Evolutionary conservation across 768 basidiomycete genomes (phyloP), one percentile per base, ranked within the genome.

Genomic region (Termitomyces sp.): DNA sequence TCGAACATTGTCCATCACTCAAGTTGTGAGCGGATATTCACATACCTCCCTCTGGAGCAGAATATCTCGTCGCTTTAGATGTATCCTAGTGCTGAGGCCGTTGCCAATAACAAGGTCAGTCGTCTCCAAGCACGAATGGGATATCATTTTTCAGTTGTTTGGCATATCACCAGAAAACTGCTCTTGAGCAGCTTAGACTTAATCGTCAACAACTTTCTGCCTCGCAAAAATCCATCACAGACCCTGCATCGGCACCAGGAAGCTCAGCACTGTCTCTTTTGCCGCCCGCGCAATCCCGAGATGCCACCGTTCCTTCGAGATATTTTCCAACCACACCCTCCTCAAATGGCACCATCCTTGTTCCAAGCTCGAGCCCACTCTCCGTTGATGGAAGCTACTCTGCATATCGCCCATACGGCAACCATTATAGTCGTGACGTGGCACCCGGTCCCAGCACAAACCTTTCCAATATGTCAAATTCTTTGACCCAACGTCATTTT

Each of bases 281-380:
- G 49, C 60, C 65, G 56, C 83, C 77, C 56, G 85, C 79, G 37
- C 89, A 91, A 73, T 88, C 87, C 57, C 81, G 88, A 63, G 89
- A 91, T 74, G 87, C 80, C 43, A 87, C 85, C n/a, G 69, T 81
- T 38, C 64, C 78, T 68, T 83, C 85, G 54, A 82, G 81, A 56
- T 88, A 83, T 79, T 78, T 78, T 73, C 62, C 76, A 64, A 41
- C 68, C 67, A 64, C 76, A 57, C 61, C 83, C 8, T 71, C 78
- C 10, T 66, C 78, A 28, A 71, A 74, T 43, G 82, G 80, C 65
- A 81, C 72, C 53, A 70, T 91, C 49, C 82, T 91, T 52, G 88
- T 89, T 22, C 89, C 89, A 46, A 86, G 77, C 70, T 91, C 90
- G 52, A 90, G 87, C 59, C 87, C 88, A 32, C 64, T 78, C 35